A percentile compares a stretch with the other conserved stretches of the same genome.
Evolutionary conservation across 140 eudicot species (phyloP).

Genomic region (Cichorium intybus): DNA sequence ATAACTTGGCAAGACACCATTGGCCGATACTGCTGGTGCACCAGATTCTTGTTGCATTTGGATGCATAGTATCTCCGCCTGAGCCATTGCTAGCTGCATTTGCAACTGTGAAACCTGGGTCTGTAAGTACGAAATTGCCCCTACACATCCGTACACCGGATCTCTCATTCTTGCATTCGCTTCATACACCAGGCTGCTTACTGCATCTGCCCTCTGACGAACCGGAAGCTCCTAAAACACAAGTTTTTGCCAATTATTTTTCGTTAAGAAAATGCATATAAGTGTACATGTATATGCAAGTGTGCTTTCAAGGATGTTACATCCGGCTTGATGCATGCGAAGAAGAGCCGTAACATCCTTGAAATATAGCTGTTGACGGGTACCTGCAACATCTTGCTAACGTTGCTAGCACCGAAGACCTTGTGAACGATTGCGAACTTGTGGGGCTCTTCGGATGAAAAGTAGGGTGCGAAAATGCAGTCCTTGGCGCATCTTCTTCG

Average conservation of each 20-base stretch:
- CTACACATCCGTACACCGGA: slow-evolving; percentile 91
- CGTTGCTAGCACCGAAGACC: slow-evolving; percentile 88
- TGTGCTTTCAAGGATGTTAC: background rate
- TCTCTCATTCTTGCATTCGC: slow-evolving; percentile 78
- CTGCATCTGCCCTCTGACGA: slow-evolving; percentile 79
- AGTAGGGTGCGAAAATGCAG: slow-evolving; percentile 85
- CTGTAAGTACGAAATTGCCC: slow-evolving; percentile 72
- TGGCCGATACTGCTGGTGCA: slow-evolving; percentile 17
- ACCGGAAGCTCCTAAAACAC: slow-evolving; percentile 60
- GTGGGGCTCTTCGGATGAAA: slow-evolving; percentile 81
- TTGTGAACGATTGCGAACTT: slow-evolving; percentile 91
- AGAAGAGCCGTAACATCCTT: background rate
- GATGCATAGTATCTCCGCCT: slow-evolving; percentile 76
- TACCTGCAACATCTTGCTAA: slow-evolving; percentile 94
- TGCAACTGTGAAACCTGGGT: slow-evolving; percentile 79
- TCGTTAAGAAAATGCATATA: no score
- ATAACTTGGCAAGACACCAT: slow-evolving; percentile 2
- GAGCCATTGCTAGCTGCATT: slow-evolving; percentile 91
- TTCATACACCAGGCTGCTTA: slow-evolving; percentile 86
- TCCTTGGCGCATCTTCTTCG: slow-evolving; percentile 81
- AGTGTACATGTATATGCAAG: background rate
- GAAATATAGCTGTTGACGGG: background rate
- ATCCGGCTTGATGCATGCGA: background rate
- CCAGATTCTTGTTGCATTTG: slow-evolving; percentile 60
- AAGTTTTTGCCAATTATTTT: background rate